These are phyloP conservation scores for Venturia asperata DNA, from an alignment of 2,329 filamentous ascomycete species.

Conservation along the genomic window DNA sequence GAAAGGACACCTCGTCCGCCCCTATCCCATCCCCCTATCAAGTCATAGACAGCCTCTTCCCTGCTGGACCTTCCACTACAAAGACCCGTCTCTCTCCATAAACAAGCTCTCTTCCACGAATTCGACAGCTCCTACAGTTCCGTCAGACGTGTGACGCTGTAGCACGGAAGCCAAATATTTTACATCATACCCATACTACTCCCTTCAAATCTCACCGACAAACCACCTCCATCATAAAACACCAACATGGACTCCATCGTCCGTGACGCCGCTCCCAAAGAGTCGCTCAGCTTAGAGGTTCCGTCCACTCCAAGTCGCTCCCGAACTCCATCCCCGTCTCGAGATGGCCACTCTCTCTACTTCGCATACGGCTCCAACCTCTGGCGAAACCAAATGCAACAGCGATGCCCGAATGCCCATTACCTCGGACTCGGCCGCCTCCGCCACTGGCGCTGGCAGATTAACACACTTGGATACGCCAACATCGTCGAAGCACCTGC, in stretches of 20 bases:
- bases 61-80: not conserved
- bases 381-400: constrained; percentile 56
- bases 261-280: not conserved
- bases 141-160: not conserved
- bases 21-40: not conserved
- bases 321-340: constrained; percentile 16
- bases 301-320: constrained; percentile 14
- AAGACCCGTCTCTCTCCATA: not conserved
- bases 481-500: constrained; percentile 47
- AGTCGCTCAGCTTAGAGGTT: not conserved
- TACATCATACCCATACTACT: not conserved
- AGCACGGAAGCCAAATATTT: not conserved
- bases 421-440: constrained; percentile 47
- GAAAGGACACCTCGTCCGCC: not conserved
- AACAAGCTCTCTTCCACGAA: not conserved
- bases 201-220: not conserved
- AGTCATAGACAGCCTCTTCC: not conserved
- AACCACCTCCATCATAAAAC: not conserved
- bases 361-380: constrained; percentile 69
- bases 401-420: constrained; percentile 49
- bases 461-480: constrained; percentile 60
- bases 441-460: constrained; percentile 54
- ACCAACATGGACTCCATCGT: constrained; percentile 7
- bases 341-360: constrained; percentile 40
- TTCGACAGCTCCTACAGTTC: not conserved